A percentile compares a stretch with the other conserved stretches of the same genome.
Evolutionary conservation across 495 filamentous ascomycete genomes (phyloP).

Genomic region (Amniculicola lignicola): DNA sequence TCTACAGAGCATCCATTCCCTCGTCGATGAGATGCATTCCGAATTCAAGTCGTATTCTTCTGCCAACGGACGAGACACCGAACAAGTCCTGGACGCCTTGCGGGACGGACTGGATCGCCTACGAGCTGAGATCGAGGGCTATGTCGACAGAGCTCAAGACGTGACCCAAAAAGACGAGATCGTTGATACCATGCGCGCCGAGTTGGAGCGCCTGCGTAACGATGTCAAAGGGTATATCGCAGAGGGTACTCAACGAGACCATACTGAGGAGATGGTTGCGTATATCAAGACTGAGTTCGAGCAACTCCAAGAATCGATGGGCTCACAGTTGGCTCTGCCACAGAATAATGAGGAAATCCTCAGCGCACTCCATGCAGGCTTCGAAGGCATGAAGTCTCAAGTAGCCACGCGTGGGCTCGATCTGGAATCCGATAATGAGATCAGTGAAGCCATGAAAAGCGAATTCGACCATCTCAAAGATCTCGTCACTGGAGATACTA

Average conservation of each 20-base stretch:
- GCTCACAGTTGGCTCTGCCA: constrained; percentile 6
- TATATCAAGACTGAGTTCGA: constrained; percentile 77
- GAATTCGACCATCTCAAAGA: constrained; percentile 62
- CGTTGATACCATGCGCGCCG: constrained; percentile 66
- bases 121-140: constrained; percentile 75
- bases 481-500: constrained; percentile 34
- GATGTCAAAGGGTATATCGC: constrained; percentile 66
- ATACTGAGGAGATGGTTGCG: constrained; percentile 55
- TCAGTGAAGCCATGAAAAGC: constrained; percentile 44
- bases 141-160: constrained; percentile 66
- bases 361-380: constrained; percentile 36
- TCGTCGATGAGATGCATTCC: constrained; percentile 67
- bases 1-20: constrained; percentile 67
- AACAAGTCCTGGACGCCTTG: constrained; percentile 77
- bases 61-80: constrained; percentile 70
- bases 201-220: constrained; percentile 67
- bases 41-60: constrained; percentile 72
- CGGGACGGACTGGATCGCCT: constrained; percentile 81
- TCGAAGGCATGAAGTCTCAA: constrained; percentile 39
- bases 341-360: constrained; percentile 37
- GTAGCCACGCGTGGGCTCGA: constrained; percentile 33
- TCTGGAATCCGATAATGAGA: constrained; percentile 41
- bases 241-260: constrained; percentile 44
- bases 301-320: constrained; percentile 45
- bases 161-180: constrained; percentile 72